These are phyloP conservation scores for Gossypium gossypioides DNA, from an alignment of 441 rosid genomes.

Conservation along the genomic window DNA sequence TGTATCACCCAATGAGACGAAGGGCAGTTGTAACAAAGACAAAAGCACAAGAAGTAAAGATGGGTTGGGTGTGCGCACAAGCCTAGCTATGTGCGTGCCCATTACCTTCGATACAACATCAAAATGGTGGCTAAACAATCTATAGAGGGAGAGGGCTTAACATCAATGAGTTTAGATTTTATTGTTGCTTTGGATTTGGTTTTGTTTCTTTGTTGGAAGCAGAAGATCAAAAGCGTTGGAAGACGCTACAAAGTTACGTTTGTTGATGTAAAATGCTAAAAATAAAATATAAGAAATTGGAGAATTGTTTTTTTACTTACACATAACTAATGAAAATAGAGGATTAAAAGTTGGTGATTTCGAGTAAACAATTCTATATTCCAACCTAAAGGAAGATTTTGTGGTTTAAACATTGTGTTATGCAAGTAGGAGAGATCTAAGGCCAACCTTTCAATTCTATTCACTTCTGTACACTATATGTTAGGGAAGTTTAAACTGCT, in stretches of 20 bases:
- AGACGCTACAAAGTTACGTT: not conserved
- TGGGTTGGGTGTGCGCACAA: slow-evolving; percentile 37
- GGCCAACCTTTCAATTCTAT: slow-evolving; percentile 6
- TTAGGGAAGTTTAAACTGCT: not conserved
- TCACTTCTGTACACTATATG: not conserved
- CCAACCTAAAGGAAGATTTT: not conserved
- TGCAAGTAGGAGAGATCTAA: slow-evolving; percentile 3
- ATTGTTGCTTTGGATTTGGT: slow-evolving; percentile 1
- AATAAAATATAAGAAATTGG: slow-evolving; percentile 14
- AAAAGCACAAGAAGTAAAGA: slow-evolving; percentile 3
- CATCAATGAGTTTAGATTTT: not conserved
- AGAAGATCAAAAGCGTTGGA: not conserved
- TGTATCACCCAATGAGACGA: slow-evolving; percentile 18
- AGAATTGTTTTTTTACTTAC: not conserved
- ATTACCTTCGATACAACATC: slow-evolving; percentile 28
- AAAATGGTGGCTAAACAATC: slow-evolving; percentile 1
- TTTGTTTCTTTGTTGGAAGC: not conserved
- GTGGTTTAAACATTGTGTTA: slow-evolving; percentile 16
- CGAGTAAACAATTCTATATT: not conserved
- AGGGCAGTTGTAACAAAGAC: slow-evolving; percentile 14
- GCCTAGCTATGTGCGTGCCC: slow-evolving; percentile 49
- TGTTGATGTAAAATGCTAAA: slow-evolving; percentile 5
- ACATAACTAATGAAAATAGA: not conserved
- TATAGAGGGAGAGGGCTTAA: not conserved
- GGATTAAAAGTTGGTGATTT: not conserved